Evolutionary conservation across 129 eudicot species (phyloP).

Genomic region (Smallanthus sonchifolius): DNA sequence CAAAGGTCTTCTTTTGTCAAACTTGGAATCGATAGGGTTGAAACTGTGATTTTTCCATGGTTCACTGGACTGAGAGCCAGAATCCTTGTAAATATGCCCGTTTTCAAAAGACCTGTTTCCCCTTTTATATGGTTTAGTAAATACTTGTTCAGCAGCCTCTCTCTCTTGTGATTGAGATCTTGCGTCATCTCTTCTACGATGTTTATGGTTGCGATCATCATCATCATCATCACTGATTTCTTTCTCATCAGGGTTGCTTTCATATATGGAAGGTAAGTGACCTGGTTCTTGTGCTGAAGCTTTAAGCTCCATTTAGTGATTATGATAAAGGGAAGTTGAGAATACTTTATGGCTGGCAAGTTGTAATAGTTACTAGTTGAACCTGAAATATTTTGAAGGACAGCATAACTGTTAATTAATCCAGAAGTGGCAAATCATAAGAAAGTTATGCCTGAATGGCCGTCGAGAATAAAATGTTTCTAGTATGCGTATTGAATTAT

Average conservation of each 20-base stretch:
- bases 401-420: neutral
- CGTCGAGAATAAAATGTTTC: neutral
- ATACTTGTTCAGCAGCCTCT: slow-evolving; percentile 57
- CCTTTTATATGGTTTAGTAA: slow-evolving; percentile 57
- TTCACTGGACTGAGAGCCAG: slow-evolving; percentile 54
- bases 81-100: slow-evolving; percentile 50
- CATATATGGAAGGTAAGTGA: slow-evolving; percentile 55
- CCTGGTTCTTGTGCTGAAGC: slow-evolving; percentile 50
- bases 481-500: neutral
- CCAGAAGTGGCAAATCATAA: neutral
- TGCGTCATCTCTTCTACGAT: slow-evolving; percentile 73
- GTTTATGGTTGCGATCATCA: slow-evolving; percentile 99
- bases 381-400: slow-evolving; percentile 16
- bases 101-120: slow-evolving; percentile 63
- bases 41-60: slow-evolving; percentile 38
- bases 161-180: slow-evolving; percentile 71
- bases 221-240: slow-evolving; percentile 95
- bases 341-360: slow-evolving; percentile 5
- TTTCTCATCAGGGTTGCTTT: slow-evolving; percentile 76
- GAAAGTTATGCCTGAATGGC: neutral
- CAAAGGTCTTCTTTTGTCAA: slow-evolving; percentile 62
- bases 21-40: slow-evolving; percentile 39
- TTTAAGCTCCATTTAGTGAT: slow-evolving; percentile 62
- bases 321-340: neutral
- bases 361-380: slow-evolving; percentile 8